phyloP scores from a whole-genome alignment of 306 rosid species.

The Malus domestica region ASM211411v1 NC_041802.1:24528001-24528500 shows the following conservation, averaged over 20 bases:
- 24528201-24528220: slow-evolving; percentile 33
- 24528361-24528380: neutral
- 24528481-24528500: neutral
- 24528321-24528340: neutral
- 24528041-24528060: neutral
- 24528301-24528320: neutral
- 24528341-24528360: neutral
- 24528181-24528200: neutral
- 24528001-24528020: neutral
- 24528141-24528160: slow-evolving; percentile 16
- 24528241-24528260: slow-evolving; percentile 71
- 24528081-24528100: slow-evolving; percentile 84
- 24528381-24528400: neutral
- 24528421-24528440: neutral
- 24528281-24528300: slow-evolving; percentile 59
- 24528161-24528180: neutral
- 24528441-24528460: neutral
- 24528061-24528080: slow-evolving; percentile 28
- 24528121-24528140: slow-evolving; percentile 73
- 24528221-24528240: slow-evolving; percentile 65
- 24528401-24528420: neutral
- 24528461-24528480: neutral
- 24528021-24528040: neutral
- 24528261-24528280: slow-evolving; percentile 74
- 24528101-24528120: slow-evolving; percentile 72